Evolutionary conservation across 306 rosid genomes (phyloP).

Genomic region (Abrus pulchellus): DNA sequence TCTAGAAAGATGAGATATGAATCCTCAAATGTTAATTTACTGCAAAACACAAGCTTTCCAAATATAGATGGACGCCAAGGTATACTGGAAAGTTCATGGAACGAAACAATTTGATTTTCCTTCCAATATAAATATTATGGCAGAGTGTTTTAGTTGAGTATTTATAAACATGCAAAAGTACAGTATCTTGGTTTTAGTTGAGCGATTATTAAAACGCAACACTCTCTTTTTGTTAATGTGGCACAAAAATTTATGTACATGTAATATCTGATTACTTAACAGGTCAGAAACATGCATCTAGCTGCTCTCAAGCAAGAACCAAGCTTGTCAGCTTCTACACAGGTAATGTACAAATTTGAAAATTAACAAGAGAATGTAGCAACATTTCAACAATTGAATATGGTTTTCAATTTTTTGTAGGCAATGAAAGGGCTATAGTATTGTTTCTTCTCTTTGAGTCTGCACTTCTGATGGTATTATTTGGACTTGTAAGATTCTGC

Average conservation of each 20-base stretch:
- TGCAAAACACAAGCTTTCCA: not conserved
- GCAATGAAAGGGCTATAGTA: conserved; percentile 66
- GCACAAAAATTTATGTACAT: not conserved
- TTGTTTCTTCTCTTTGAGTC: conserved; percentile 74
- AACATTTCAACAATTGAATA: conserved; percentile 11
- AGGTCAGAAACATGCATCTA: conserved; percentile 71
- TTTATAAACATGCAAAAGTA: not conserved
- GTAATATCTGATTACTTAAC: conserved; percentile 38
- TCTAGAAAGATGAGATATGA: not conserved
- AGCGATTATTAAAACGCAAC: not conserved
- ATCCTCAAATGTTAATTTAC: conserved; percentile 11
- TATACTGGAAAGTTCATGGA: not conserved
- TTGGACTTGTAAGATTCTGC: conserved; percentile 70
- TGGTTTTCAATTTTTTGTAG: conserved; percentile 48
- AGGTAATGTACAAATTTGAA: conserved; percentile 56
- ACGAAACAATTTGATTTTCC: not conserved
- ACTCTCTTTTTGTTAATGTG: not conserved
- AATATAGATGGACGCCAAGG: not conserved
- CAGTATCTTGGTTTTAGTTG: not conserved
- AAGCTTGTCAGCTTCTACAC: conserved; percentile 70
- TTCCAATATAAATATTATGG: not conserved
- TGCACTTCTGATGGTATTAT: conserved; percentile 55
- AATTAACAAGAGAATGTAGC: not conserved
- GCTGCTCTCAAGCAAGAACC: conserved; percentile 79
- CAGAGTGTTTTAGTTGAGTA: not conserved